A percentile compares a stretch with the other conserved stretches of the same genome.
These are phyloP conservation scores for Pestalotiopsis sp. DNA, from an alignment of 2,329 filamentous ascomycete genomes.

Conservation along the genomic window DNA sequence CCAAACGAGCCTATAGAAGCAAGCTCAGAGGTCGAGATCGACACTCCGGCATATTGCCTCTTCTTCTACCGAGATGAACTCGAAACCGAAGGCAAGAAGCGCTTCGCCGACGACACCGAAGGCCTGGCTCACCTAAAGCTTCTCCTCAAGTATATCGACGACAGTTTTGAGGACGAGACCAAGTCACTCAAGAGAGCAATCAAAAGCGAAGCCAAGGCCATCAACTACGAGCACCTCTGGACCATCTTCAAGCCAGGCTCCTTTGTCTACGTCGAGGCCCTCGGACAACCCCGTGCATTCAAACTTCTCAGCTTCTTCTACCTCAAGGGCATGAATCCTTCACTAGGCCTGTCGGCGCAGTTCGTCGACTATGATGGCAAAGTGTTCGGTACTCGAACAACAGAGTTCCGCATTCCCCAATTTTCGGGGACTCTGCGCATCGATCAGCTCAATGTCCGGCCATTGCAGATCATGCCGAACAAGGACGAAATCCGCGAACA, in stretches of 20 bases:
- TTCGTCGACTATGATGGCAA: conserved; percentile 38
- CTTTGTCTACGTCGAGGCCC: conserved; percentile 16
- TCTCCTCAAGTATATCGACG: conserved; percentile 30
- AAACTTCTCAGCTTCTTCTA: conserved; percentile 29
- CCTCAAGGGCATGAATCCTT: conserved; percentile 17
- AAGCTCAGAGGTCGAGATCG: conserved; percentile 22
- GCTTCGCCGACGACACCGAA: conserved; percentile 28
- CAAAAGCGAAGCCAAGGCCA: conserved; percentile 22
- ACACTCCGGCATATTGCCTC: conserved; percentile 26
- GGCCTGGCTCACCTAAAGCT: conserved; percentile 26
- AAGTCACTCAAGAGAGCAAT: conserved; percentile 25
- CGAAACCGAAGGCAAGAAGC: conserved; percentile 22
- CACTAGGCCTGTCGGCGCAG: conserved; percentile 22
- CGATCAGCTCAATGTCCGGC: conserved; percentile 28
- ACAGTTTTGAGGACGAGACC: conserved; percentile 32
- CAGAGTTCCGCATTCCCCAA: conserved; percentile 24
- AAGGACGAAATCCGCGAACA: conserved; percentile 16
- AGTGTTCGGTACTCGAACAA: conserved; percentile 26
- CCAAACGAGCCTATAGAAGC: conserved; percentile 20
- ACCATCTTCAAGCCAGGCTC: conserved; percentile 22
- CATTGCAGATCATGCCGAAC: conserved; percentile 28
- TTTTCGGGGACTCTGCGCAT: conserved; percentile 27
- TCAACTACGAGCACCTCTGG: conserved; percentile 30
- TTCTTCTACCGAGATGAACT: conserved; percentile 27
- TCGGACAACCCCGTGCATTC: conserved; percentile 29